Conservation (phyloP, 805 yeast genomes). For the Zygotorulaspora danielsina region DNA sequence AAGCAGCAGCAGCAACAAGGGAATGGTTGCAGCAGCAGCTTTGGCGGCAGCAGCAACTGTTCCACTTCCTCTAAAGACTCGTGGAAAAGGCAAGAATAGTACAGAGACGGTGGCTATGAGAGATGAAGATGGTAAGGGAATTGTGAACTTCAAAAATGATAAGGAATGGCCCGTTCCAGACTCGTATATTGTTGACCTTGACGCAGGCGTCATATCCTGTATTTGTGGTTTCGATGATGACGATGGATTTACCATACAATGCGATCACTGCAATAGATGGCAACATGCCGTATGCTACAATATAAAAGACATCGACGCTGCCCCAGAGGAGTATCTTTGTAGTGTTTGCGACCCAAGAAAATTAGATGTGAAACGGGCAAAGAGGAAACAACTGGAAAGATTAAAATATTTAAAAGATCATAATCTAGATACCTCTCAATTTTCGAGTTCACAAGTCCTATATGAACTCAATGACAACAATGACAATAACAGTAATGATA, state of each 20-base stretch:
- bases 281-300: slow-evolving; percentile 92
- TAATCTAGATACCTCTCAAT: not conserved
- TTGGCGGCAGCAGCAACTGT: slow-evolving; percentile 76
- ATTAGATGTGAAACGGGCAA: slow-evolving; percentile 43
- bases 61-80: slow-evolving; percentile 51
- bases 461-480: not conserved
- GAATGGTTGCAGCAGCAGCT: slow-evolving; percentile 78
- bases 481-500: slow-evolving; percentile 6
- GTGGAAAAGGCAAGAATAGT: slow-evolving; percentile 8
- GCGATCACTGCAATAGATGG: slow-evolving; percentile 91
- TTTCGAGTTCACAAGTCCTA: not conserved
- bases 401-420: slow-evolving; percentile 12
- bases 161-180: slow-evolving; percentile 33
- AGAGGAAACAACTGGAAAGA: slow-evolving; percentile 37
- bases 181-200: slow-evolving; percentile 66
- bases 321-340: slow-evolving; percentile 79
- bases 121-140: slow-evolving; percentile 12
- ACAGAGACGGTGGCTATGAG: slow-evolving; percentile 1
- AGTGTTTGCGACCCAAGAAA: slow-evolving; percentile 63
- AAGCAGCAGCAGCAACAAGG: slow-evolving; percentile 36
- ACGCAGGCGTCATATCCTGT: slow-evolving; percentile 84
- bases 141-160: slow-evolving; percentile 10
- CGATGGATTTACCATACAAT: slow-evolving; percentile 92
- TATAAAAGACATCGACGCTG: slow-evolving; percentile 63
- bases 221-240: slow-evolving; percentile 83